Conservation (phyloP, 305 asterid genomes). For the Fraxinus paxiana region DNA sequence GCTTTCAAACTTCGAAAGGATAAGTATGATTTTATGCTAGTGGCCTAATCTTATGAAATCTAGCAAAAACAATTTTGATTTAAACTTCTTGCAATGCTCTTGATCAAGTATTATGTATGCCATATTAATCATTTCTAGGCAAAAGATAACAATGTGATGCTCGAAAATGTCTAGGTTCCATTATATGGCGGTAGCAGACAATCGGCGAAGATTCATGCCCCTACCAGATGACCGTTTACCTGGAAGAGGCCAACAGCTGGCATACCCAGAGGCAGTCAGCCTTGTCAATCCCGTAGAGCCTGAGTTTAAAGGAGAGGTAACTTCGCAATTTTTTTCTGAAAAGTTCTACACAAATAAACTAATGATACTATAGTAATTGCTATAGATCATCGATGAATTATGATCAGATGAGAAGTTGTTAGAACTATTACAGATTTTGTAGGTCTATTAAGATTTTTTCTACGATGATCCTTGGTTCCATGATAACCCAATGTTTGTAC, state of each 20-base stretch:
- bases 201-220: slow-evolving; percentile 75
- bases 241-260: slow-evolving; percentile 75
- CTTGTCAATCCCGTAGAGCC: slow-evolving; percentile 84
- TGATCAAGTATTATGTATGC: background rate
- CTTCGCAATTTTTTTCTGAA: background rate
- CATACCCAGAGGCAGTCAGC: slow-evolving; percentile 81
- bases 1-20: slow-evolving; percentile 86
- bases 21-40: slow-evolving; percentile 37
- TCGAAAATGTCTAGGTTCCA: slow-evolving; percentile 54
- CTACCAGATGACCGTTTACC: slow-evolving; percentile 82
- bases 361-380: too few relatives aligned
- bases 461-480: background rate
- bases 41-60: background rate
- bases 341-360: too few relatives aligned
- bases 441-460: background rate
- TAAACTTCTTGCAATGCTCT: background rate
- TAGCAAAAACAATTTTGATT: background rate
- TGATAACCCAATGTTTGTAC: too few relatives aligned
- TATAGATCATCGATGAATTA: too few relatives aligned
- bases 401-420: too few relatives aligned
- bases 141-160: slow-evolving; percentile 6
- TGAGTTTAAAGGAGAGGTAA: slow-evolving; percentile 76
- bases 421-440: background rate
- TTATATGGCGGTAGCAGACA: slow-evolving; percentile 80
- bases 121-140: background rate